phyloP scores from a whole-genome alignment of 2,329 filamentous ascomycete species.

The Polychaeton citri region DNA sequence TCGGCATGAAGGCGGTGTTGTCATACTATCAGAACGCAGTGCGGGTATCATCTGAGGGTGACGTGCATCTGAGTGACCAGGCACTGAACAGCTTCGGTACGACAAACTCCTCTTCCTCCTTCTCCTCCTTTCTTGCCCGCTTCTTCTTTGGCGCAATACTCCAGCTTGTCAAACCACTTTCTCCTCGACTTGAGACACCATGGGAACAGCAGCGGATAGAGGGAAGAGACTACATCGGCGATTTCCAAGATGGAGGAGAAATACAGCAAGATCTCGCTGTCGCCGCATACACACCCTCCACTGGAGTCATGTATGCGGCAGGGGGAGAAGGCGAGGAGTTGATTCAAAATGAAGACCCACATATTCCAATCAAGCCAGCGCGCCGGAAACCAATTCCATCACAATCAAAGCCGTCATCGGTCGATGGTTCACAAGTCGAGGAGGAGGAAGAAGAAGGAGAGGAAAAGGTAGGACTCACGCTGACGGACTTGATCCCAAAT shows the following conservation, averaged over 20 bases:
- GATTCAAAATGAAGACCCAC: slow-evolving; percentile 14
- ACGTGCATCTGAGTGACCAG: slow-evolving; percentile 84
- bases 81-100: slow-evolving; percentile 90
- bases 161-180: slow-evolving; percentile 25
- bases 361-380: slow-evolving; percentile 21
- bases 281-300: neutral
- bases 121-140: slow-evolving; percentile 47
- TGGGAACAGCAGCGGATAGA: neutral
- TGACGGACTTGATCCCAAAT: slow-evolving; percentile 56
- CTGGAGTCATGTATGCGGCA: neutral
- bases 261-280: neutral
- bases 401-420: neutral
- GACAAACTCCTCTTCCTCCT: slow-evolving; percentile 30
- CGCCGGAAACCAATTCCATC: slow-evolving; percentile 15
- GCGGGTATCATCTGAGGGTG: slow-evolving; percentile 83
- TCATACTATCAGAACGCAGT: slow-evolving; percentile 86
- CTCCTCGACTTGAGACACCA: neutral
- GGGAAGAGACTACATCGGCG: neutral
- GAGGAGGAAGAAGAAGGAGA: slow-evolving; percentile 1
- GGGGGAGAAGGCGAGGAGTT: slow-evolving; percentile 6
- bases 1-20: slow-evolving; percentile 67
- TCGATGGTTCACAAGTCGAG: neutral
- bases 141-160: slow-evolving; percentile 65
- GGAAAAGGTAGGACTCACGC: slow-evolving; percentile 26
- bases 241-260: neutral